A percentile compares a stretch with the other conserved stretches of the same genome.
Evolutionary conservation across 805 yeast species (phyloP).

Genomic region (Starmera dryadoides): DNA sequence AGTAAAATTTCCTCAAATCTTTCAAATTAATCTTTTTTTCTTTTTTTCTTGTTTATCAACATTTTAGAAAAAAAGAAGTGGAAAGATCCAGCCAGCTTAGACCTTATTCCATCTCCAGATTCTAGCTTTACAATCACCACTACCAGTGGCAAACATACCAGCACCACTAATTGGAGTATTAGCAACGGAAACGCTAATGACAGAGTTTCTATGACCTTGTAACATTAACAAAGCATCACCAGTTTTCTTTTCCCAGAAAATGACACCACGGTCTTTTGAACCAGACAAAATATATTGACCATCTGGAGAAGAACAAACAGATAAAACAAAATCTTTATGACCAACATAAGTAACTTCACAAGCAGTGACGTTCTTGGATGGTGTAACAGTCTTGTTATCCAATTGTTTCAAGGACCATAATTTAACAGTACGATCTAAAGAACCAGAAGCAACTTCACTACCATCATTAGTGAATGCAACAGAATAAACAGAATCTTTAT

Average conservation of each 20-base stretch:
- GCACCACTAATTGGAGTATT: slow-evolving; percentile 65
- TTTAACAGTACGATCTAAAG: slow-evolving; percentile 92
- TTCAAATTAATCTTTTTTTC: background rate
- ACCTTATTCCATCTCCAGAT: slow-evolving; percentile 81
- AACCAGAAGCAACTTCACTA: slow-evolving; percentile 87
- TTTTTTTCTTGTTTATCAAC: background rate
- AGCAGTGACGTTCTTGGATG: slow-evolving; percentile 38
- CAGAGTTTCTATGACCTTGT: slow-evolving; percentile 95
- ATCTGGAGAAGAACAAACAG: slow-evolving; percentile 92
- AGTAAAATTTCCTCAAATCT: background rate
- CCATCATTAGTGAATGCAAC: slow-evolving; percentile 92
- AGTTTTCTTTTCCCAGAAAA: slow-evolving; percentile 89
- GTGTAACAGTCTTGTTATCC: slow-evolving; percentile 29
- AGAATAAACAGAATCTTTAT: slow-evolving; percentile 91
- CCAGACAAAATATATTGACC: slow-evolving; percentile 89
- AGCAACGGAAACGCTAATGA: slow-evolving; percentile 88
- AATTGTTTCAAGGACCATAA: slow-evolving; percentile 81
- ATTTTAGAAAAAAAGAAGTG: background rate
- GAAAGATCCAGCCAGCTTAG: slow-evolving; percentile 5
- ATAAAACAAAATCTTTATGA: slow-evolving; percentile 91
- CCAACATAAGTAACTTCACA: slow-evolving; percentile 94
- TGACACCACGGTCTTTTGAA: slow-evolving; percentile 94
- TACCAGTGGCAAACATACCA: slow-evolving; percentile 92
- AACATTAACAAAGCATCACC: slow-evolving; percentile 93
- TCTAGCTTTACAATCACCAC: slow-evolving; percentile 96